A percentile compares a stretch with the other conserved stretches of the same genome.
Evolutionary conservation across 2,329 filamentous ascomycete species (phyloP).

Genomic region (Chaetomiaceae sp.): DNA sequence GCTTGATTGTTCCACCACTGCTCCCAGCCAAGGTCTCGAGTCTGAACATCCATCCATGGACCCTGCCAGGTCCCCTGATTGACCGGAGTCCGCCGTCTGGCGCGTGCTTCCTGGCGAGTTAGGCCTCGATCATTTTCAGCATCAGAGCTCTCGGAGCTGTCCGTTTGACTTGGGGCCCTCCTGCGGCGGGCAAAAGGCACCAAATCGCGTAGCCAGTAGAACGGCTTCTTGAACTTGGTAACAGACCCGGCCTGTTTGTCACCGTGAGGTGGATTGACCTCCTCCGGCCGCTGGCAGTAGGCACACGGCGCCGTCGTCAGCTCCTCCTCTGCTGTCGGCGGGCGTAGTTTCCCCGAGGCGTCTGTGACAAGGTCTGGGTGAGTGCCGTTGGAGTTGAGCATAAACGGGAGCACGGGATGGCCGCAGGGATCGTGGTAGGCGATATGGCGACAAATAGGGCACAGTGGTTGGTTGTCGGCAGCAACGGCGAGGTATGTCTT

Average conservation of each 20-base stretch:
- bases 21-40: conserved; percentile 25
- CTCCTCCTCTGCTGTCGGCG: background rate
- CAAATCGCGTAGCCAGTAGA: conserved; percentile 4
- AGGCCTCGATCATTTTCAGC: background rate
- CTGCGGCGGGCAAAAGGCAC: background rate
- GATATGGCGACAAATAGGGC: conserved; percentile 38
- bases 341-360: background rate
- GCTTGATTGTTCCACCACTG: conserved; percentile 26
- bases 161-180: background rate
- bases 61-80: conserved; percentile 8
- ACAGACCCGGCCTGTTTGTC: background rate
- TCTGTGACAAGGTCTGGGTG: conserved; percentile 5
- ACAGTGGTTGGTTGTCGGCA: conserved; percentile 35
- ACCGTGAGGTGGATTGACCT: background rate
- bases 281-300: conserved; percentile 1
- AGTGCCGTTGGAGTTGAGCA: conserved; percentile 13
- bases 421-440: conserved; percentile 32
- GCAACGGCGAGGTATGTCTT: conserved; percentile 39
- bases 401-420: conserved; percentile 32
- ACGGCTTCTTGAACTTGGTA: conserved; percentile 5
- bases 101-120: conserved; percentile 1
- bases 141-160: background rate
- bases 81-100: background rate
- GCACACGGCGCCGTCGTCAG: background rate
- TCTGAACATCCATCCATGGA: conserved; percentile 21